phyloP scores from a whole-genome alignment of 345 rosid genomes.

The Eucalyptus sp. region DNA sequence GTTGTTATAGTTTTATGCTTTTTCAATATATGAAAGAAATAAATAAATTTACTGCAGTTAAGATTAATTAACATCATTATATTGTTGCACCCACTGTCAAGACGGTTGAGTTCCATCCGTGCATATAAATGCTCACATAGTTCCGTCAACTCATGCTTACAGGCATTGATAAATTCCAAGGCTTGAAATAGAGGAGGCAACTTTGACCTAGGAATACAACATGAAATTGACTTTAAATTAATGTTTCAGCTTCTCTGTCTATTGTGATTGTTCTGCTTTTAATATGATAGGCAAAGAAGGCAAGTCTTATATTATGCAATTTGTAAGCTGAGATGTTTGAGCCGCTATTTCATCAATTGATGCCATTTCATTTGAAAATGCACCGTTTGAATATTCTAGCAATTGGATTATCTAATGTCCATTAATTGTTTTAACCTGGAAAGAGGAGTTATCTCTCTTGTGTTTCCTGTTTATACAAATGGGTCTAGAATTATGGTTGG shows the following conservation, averaged over 20 bases:
- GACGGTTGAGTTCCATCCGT: neutral
- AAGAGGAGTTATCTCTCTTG: neutral
- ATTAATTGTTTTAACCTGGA: neutral
- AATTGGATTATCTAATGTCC: neutral
- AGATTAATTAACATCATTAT: neutral
- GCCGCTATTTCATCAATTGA: neutral
- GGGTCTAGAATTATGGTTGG: neutral
- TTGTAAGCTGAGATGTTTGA: neutral
- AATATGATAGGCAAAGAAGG: neutral
- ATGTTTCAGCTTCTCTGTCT: neutral
- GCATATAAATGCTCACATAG: neutral
- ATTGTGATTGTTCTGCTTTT: neutral
- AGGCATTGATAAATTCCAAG: neutral
- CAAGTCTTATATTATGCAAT: neutral
- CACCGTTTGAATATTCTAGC: neutral
- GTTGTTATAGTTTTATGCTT: neutral
- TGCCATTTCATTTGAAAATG: neutral
- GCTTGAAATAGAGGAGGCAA: neutral
- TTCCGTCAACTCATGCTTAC: neutral
- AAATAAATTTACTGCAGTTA: neutral
- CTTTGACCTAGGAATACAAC: neutral
- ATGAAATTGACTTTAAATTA: neutral
- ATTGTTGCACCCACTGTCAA: neutral
- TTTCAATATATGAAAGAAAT: neutral
- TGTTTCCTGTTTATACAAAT: neutral